Conservation (phyloP, 345 rosid genomes). For the Euphorbia tirucalli region DNA sequence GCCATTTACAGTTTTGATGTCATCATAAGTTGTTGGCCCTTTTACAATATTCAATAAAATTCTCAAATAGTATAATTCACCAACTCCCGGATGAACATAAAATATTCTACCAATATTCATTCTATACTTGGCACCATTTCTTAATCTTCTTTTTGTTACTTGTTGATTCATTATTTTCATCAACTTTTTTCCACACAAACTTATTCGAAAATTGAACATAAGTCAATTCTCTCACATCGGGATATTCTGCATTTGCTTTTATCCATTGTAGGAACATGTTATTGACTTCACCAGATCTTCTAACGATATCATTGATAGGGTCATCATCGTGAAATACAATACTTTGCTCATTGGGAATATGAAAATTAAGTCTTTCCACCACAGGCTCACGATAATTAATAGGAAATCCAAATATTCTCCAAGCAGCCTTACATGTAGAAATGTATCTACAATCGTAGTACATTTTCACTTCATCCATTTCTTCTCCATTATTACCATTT, state of each 20-base stretch:
- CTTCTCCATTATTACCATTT: no score
- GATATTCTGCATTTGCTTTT: background rate
- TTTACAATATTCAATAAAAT: no score
- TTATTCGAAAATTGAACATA: background rate
- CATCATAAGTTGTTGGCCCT: no score
- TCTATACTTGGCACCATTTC: background rate
- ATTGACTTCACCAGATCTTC: background rate
- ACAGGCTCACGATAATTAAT: no score
- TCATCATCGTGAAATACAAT: no score
- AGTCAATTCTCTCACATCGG: background rate
- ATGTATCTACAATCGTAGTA: no score
- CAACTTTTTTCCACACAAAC: background rate
- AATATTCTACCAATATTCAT: background rate
- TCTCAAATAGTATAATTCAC: background rate
- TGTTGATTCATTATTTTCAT: background rate
- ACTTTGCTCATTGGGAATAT: no score
- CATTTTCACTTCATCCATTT: background rate
- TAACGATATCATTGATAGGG: no score
- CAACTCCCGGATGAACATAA: background rate
- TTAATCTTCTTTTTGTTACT: background rate
- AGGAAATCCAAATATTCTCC: no score
- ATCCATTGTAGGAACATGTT: background rate
- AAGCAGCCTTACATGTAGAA: no score
- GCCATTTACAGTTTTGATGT: no score
- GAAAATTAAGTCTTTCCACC: no score